Conservation (phyloP, 2,329 filamentous ascomycete species). For the Rutstroemia sp. region DNA sequence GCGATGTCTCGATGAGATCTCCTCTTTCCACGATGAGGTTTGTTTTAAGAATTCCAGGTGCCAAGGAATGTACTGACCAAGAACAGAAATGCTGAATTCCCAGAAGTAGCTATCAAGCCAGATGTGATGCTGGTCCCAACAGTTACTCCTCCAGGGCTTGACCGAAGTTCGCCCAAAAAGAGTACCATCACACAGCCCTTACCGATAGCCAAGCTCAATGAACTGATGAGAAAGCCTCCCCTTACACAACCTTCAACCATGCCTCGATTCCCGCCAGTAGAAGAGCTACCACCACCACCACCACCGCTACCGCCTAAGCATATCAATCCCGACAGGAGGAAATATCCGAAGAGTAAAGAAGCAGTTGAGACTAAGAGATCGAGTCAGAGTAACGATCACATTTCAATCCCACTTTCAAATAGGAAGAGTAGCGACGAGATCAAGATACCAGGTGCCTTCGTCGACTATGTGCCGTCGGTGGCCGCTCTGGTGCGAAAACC, state of each 20-base stretch:
- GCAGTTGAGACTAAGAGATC: neutral
- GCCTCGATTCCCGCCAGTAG: conserved; percentile 8
- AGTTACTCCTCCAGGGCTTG: conserved; percentile 18
- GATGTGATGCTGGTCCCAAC: conserved; percentile 20
- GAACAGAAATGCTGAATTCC: conserved; percentile 20
- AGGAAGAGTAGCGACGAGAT: conserved; percentile 7
- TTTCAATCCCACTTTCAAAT: neutral
- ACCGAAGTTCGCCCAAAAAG: conserved; percentile 16
- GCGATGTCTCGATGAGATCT: conserved; percentile 20
- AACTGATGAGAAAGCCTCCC: conserved; percentile 14
- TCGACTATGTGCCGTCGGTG: neutral
- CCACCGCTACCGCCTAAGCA: neutral
- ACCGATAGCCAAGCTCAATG: conserved; percentile 14
- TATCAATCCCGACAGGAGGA: conserved; percentile 11
- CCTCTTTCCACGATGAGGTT: conserved; percentile 24
- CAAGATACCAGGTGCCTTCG: neutral
- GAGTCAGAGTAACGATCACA: neutral
- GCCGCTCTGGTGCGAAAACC: neutral
- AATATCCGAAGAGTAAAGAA: neutral
- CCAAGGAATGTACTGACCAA: conserved; percentile 4
- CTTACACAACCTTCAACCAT: conserved; percentile 7
- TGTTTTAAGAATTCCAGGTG: neutral
- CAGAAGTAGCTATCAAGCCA: conserved; percentile 19
- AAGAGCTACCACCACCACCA: conserved; percentile 7
- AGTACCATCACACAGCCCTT: conserved; percentile 15